These are phyloP conservation scores for Quercus phellos DNA, from an alignment of 331 rosid genomes.

Conservation along the genomic window DNA sequence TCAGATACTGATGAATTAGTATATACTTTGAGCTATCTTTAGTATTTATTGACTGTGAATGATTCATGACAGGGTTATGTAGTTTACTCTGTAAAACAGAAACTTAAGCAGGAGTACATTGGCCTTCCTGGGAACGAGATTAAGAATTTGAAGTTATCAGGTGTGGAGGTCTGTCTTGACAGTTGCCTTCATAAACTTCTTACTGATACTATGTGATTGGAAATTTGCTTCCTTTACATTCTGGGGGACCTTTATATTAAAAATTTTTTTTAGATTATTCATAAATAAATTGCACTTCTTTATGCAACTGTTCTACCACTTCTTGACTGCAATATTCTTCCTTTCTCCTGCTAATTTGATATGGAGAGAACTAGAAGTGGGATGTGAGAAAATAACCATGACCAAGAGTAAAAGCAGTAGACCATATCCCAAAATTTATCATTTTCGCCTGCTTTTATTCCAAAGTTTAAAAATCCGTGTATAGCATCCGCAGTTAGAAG, in stretches of 20 bases:
- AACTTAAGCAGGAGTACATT: slow-evolving; percentile 60
- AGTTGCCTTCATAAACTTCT: slow-evolving; percentile 9
- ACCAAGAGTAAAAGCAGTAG: background rate
- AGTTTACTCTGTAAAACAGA: slow-evolving; percentile 58
- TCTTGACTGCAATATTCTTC: background rate
- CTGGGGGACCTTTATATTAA: background rate
- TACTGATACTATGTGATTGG: background rate
- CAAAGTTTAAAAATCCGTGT: background rate
- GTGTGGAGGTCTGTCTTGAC: slow-evolving; percentile 72
- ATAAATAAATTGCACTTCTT: background rate
- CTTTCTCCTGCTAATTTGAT: slow-evolving; percentile 8
- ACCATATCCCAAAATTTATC: background rate
- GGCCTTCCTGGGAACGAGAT: slow-evolving; percentile 62
- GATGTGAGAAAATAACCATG: background rate
- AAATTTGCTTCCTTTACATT: slow-evolving; percentile 7
- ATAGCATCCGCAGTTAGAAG: background rate
- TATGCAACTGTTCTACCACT: background rate
- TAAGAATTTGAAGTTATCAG: slow-evolving; percentile 60
- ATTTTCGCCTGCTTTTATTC: background rate
- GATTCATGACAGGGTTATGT: slow-evolving; percentile 67
- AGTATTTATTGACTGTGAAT: slow-evolving; percentile 8
- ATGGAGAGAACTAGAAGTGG: background rate
- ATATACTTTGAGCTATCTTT: background rate
- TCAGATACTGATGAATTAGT: background rate
- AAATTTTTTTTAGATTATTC: too few relatives aligned